These are phyloP conservation scores for Knoxdaviesia capensis DNA, from an alignment of 2,329 filamentous ascomycete genomes.

Conservation along the genomic window DNA sequence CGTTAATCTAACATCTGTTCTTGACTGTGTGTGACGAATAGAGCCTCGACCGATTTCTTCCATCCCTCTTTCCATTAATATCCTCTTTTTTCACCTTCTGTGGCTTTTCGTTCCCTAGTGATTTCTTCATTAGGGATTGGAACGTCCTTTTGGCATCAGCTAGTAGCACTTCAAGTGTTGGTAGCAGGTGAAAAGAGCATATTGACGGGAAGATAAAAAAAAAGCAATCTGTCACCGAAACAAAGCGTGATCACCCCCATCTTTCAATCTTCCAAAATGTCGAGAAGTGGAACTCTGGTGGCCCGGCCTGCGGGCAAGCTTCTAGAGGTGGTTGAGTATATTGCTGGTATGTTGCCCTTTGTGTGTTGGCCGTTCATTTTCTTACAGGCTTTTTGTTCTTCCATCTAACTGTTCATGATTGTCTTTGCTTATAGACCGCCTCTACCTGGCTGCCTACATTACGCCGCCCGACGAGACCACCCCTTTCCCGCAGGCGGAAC, in stretches of 20 bases:
- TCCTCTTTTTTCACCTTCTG: background rate
- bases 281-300: background rate
- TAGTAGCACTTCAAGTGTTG: no score
- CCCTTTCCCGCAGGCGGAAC: constrained; percentile 57
- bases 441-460: constrained; percentile 86
- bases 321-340: constrained; percentile 89
- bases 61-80: background rate
- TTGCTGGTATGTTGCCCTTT: constrained; percentile 47
- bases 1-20: background rate
- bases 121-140: no score
- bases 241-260: no score
- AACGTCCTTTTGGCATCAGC: no score
- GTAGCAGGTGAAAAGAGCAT: no score
- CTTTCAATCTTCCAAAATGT: background rate
- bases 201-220: no score
- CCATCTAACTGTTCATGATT: constrained; percentile 2
- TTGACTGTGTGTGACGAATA: background rate
- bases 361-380: background rate
- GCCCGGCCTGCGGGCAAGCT: constrained; percentile 23
- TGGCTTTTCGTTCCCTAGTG: no score
- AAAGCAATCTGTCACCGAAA: no score
- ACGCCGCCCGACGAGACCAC: constrained; percentile 64
- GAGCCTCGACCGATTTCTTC: background rate
- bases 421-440: constrained; percentile 42
- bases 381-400: background rate